Conservation (phyloP, 1,284 basidiomycete species). For the Apiotrichum akiyoshidainum region DNA sequence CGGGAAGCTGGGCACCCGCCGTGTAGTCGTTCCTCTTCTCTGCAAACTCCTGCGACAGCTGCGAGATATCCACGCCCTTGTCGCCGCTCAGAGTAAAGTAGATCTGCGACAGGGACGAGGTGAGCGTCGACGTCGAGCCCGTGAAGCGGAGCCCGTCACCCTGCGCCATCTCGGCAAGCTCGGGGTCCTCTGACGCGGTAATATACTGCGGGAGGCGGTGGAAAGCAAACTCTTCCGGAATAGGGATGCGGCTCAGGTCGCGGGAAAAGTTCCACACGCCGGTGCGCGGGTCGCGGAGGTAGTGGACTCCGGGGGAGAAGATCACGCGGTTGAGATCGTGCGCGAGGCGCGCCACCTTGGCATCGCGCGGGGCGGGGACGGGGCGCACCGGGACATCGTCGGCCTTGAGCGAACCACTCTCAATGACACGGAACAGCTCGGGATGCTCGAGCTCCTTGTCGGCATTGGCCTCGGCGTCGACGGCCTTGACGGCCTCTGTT, state of each 20-base stretch:
- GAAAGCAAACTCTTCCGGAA: conserved; percentile 86
- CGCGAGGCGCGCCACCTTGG: conserved; percentile 62
- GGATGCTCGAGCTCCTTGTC: not conserved
- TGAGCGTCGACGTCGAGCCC: conserved; percentile 90
- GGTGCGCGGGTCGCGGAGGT: conserved; percentile 81
- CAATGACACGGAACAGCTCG: not conserved
- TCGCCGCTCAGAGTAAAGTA: conserved; percentile 71
- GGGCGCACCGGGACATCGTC: conserved; percentile 14
- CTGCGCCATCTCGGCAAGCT: conserved; percentile 64
- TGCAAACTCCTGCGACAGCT: conserved; percentile 61
- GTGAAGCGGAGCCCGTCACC: conserved; percentile 59
- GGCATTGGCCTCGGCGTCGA: not conserved
- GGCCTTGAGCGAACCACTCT: not conserved
- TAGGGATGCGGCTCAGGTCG: conserved; percentile 66
- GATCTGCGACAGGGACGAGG: conserved; percentile 77
- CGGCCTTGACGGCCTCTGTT: not conserved
- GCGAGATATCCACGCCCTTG: conserved; percentile 60
- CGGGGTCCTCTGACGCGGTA: conserved; percentile 77
- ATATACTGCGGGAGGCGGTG: conserved; percentile 73
- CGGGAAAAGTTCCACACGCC: conserved; percentile 81
- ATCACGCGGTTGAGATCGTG: conserved; percentile 78
- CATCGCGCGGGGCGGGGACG: conserved; percentile 50
- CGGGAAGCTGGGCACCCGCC: conserved; percentile 74
- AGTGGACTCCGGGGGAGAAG: conserved; percentile 90
- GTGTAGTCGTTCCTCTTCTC: conserved; percentile 67